These are phyloP conservation scores for Begonia peltatifolia DNA, from an alignment of 306 rosid species.

Conservation along the genomic window DNA sequence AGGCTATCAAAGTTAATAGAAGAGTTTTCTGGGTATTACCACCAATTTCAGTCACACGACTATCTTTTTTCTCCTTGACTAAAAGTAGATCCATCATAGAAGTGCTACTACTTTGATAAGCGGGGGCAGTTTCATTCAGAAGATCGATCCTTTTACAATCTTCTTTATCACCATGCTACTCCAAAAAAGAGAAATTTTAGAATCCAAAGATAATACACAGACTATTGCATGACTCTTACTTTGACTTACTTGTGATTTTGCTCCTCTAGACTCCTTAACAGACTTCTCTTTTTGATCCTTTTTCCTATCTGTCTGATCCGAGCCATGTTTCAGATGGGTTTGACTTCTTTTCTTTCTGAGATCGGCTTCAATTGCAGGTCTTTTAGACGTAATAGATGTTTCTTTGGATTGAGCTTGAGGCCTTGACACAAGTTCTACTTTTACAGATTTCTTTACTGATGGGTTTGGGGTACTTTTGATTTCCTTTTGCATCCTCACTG, in stretches of 20 bases:
- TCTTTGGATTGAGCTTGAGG: constrained; percentile 38
- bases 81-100: constrained; percentile 12
- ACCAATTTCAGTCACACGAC: constrained; percentile 12
- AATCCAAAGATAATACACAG: constrained; percentile 1
- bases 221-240: no score
- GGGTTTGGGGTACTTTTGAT: constrained; percentile 20
- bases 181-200: not conserved
- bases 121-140: constrained; percentile 18
- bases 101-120: constrained; percentile 18
- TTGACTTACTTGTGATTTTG: constrained; percentile 30
- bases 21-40: constrained; percentile 25
- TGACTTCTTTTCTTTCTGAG: constrained; percentile 18
- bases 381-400: constrained; percentile 28
- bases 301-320: constrained; percentile 17
- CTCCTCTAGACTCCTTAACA: constrained; percentile 20
- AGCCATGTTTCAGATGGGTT: no score
- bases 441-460: constrained; percentile 27
- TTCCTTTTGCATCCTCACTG: constrained; percentile 12
- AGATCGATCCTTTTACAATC: constrained; percentile 17
- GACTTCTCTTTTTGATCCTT: constrained; percentile 32
- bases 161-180: constrained; percentile 31
- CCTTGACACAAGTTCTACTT: constrained; percentile 24
- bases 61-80: constrained; percentile 15
- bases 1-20: not conserved
- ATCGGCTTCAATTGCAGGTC: constrained; percentile 28